A percentile compares a stretch with the other conserved stretches of the same genome.
Conservation (phyloP, 2,329 filamentous ascomycete species). For the Apiospora arundinis region DNA sequence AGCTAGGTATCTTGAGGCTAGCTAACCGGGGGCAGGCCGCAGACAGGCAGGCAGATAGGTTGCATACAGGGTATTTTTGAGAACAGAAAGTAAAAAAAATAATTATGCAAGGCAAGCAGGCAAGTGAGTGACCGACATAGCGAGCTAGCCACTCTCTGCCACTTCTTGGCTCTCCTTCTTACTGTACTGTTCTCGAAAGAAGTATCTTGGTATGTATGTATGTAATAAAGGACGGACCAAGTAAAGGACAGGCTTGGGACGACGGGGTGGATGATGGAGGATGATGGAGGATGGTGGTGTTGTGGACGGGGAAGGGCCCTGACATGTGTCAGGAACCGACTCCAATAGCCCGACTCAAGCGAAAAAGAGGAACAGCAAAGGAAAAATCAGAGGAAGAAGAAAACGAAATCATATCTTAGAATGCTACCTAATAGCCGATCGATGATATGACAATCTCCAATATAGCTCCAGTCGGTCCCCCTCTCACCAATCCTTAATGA, state of each 20-base stretch:
- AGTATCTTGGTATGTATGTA: too few species aligned
- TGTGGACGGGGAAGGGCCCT: not conserved
- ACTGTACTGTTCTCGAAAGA: too few species aligned
- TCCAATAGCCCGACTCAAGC: not conserved
- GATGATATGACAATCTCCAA: not conserved
- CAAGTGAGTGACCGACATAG: too few species aligned
- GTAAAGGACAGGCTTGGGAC: too few species aligned
- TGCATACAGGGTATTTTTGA: not conserved
- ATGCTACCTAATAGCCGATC: not conserved
- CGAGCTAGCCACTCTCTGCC: not conserved
- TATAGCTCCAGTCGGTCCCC: not conserved
- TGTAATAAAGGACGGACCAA: too few species aligned
- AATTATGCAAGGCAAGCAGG: not conserved
- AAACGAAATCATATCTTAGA: not conserved
- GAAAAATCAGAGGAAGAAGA: not conserved
- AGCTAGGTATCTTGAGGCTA: not conserved
- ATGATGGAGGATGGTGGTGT: not conserved
- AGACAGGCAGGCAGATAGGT: too few species aligned
- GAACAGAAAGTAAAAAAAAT: too few species aligned
- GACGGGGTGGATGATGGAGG: too few species aligned
- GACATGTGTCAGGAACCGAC: constrained; percentile 2
- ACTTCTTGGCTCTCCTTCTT: not conserved
- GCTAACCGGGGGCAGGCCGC: not conserved
- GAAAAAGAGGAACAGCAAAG: not conserved
- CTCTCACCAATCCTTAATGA: not conserved